Evolutionary conservation across 345 rosid genomes (phyloP).

Genomic region (Moricandia arvensis): DNA sequence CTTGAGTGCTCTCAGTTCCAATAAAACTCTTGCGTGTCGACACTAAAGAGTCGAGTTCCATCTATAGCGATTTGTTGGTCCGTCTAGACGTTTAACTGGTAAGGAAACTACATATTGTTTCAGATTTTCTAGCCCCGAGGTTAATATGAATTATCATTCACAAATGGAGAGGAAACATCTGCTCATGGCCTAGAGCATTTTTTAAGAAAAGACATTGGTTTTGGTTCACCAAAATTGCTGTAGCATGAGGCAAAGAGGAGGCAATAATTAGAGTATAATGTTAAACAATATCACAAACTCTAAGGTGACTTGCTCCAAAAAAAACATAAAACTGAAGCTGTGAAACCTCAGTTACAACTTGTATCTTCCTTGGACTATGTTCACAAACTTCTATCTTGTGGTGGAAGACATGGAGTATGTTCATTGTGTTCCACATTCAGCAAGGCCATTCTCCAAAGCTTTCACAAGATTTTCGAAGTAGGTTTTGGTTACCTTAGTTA

Average conservation of each 20-base stretch:
- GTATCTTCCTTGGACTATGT: not conserved
- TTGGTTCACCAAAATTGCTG: not conserved
- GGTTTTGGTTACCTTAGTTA: constrained; percentile 64
- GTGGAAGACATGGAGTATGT: not conserved
- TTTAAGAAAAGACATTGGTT: not conserved
- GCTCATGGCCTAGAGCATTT: not conserved
- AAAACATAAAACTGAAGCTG: not conserved
- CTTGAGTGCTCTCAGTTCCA: not conserved
- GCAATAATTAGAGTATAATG: not conserved
- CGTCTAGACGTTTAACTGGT: not conserved
- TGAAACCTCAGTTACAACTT: not conserved
- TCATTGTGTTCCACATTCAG: constrained; percentile 42
- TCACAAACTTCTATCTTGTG: not conserved
- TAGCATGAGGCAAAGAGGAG: not conserved
- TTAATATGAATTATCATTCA: not conserved
- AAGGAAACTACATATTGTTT: not conserved
- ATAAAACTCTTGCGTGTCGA: not conserved
- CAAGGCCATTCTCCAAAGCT: constrained; percentile 73
- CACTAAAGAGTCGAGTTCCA: not conserved
- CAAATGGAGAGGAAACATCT: not conserved
- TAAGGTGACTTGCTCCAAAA: no score
- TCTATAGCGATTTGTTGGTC: not conserved
- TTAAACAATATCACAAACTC: not conserved
- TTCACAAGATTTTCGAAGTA: constrained; percentile 79
- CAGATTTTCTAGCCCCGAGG: not conserved